A percentile compares a stretch with the other conserved stretches of the same genome.
Conservation (phyloP, 768 basidiomycete genomes). For the Rhodosporidiobolus sp. region DNA sequence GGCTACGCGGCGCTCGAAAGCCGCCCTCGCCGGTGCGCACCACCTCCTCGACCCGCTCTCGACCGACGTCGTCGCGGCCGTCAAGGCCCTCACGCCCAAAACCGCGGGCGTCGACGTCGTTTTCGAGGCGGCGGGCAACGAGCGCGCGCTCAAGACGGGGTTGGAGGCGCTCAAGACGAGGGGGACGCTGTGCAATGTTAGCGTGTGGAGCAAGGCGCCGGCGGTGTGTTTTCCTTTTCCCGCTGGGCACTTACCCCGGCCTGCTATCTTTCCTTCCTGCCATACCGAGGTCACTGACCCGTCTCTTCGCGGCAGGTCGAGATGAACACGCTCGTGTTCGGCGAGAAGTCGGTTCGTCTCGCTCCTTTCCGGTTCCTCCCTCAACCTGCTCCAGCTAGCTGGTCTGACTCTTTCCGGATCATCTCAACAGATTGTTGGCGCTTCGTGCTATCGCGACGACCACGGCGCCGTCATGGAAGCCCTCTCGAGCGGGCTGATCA, state of each 20-base stretch:
- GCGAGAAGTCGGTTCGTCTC: constrained; percentile 53
- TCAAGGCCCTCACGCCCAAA: constrained; percentile 44
- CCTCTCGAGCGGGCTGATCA: constrained; percentile 51
- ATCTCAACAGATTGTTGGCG: neutral
- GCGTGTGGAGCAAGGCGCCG: constrained; percentile 49
- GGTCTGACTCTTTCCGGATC: neutral
- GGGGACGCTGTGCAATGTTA: constrained; percentile 53
- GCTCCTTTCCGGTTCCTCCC: neutral
- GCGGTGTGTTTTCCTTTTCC: constrained; percentile 1
- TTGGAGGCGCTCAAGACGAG: constrained; percentile 50
- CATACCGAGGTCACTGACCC: no score
- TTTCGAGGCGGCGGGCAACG: constrained; percentile 56
- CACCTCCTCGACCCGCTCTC: constrained; percentile 50
- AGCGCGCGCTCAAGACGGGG: constrained; percentile 51
- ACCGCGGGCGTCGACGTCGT: constrained; percentile 53
- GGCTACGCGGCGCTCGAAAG: constrained; percentile 50
- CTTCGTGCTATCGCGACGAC: constrained; percentile 51
- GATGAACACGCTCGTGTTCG: constrained; percentile 50
- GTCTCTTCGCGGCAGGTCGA: no score
- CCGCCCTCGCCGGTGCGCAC: constrained; percentile 51
- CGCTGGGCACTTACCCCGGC: no score
- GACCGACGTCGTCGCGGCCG: constrained; percentile 45
- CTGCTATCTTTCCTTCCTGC: no score
- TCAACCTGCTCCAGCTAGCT: no score
- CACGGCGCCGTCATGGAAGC: constrained; percentile 53